Evolutionary conservation across 1,284 basidiomycete genomes (phyloP).

Genomic region (Erythrobasidium hasegawianum): DNA sequence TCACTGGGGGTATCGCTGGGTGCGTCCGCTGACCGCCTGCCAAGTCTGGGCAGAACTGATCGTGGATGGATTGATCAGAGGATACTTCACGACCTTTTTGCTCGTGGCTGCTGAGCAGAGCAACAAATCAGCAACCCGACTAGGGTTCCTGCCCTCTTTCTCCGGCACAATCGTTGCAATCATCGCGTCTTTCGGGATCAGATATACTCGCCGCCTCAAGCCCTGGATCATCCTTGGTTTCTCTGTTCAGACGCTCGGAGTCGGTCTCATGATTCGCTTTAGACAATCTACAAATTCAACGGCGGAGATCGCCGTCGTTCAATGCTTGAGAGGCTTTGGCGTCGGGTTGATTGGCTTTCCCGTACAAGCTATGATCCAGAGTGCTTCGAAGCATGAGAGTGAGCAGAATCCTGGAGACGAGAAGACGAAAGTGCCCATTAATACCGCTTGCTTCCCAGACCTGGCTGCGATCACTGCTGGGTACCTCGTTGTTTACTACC

Average conservation of each 20-base stretch:
- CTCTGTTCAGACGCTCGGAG: slow-evolving; percentile 44
- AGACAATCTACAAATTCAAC: slow-evolving; percentile 42
- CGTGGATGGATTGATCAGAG: neutral
- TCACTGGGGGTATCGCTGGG: slow-evolving; percentile 46
- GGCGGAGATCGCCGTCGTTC: slow-evolving; percentile 47
- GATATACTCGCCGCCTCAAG: slow-evolving; percentile 46
- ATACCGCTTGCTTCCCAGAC: too few species aligned
- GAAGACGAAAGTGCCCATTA: too few species aligned
- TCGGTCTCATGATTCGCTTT: slow-evolving; percentile 49
- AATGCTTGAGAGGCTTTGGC: slow-evolving; percentile 46
- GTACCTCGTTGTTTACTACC: slow-evolving; percentile 48
- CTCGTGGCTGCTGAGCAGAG: slow-evolving; percentile 45
- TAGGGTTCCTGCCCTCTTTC: slow-evolving; percentile 44
- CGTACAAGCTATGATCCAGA: slow-evolving; percentile 43
- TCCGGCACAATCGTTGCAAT: slow-evolving; percentile 45
- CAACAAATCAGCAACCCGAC: slow-evolving; percentile 43
- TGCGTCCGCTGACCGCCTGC: too few species aligned
- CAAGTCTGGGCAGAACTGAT: too few species aligned
- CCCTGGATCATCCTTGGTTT: slow-evolving; percentile 48
- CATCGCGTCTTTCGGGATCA: slow-evolving; percentile 26
- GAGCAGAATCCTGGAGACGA: too few species aligned
- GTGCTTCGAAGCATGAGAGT: slow-evolving; percentile 47
- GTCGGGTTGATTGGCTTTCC: slow-evolving; percentile 48
- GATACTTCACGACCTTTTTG: slow-evolving; percentile 15
- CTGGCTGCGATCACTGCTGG: slow-evolving; percentile 48